phyloP scores from a whole-genome alignment of 257 asterid species.

The Lithospermum erythrorhizon region DNA sequence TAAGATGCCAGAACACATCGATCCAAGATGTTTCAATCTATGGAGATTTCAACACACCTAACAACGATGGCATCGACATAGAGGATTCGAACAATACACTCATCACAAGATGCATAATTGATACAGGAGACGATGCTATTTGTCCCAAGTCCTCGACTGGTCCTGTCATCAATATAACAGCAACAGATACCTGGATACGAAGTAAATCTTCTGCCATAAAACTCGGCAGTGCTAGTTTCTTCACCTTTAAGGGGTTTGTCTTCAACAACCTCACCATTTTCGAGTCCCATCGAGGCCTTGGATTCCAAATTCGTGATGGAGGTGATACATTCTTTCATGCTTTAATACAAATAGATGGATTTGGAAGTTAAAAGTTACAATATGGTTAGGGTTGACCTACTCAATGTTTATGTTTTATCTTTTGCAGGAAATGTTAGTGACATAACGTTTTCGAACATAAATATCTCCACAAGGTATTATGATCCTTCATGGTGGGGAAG shows the following conservation, averaged over 20 bases:
- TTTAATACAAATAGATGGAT: background rate
- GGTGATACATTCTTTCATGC: slow-evolving; percentile 27
- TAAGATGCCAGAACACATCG: slow-evolving; percentile 51
- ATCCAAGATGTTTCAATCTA: slow-evolving; percentile 51
- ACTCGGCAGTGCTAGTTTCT: slow-evolving; percentile 84
- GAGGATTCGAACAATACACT: slow-evolving; percentile 83
- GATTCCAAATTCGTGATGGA: slow-evolving; percentile 86
- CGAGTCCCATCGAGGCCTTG: slow-evolving; percentile 85
- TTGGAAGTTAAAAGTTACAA: too few relatives aligned
- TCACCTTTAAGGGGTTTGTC: slow-evolving; percentile 39
- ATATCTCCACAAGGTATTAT: slow-evolving; percentile 71
- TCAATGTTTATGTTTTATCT: background rate
- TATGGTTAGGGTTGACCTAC: too few relatives aligned
- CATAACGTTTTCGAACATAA: slow-evolving; percentile 74
- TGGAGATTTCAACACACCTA: slow-evolving; percentile 84
- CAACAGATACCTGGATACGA: slow-evolving; percentile 65
- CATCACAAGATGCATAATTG: slow-evolving; percentile 55
- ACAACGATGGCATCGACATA: slow-evolving; percentile 86
- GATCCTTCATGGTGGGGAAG: slow-evolving; percentile 97
- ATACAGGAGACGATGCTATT: slow-evolving; percentile 97
- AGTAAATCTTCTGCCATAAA: slow-evolving; percentile 90
- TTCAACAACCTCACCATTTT: slow-evolving; percentile 70
- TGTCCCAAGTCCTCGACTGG: slow-evolving; percentile 72
- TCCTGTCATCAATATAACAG: slow-evolving; percentile 67
- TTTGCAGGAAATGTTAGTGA: slow-evolving; percentile 71